These are phyloP conservation scores for Fragilaria crotonensis DNA, from an alignment of 108 stramenopile species.

Conservation along the genomic window DNA sequence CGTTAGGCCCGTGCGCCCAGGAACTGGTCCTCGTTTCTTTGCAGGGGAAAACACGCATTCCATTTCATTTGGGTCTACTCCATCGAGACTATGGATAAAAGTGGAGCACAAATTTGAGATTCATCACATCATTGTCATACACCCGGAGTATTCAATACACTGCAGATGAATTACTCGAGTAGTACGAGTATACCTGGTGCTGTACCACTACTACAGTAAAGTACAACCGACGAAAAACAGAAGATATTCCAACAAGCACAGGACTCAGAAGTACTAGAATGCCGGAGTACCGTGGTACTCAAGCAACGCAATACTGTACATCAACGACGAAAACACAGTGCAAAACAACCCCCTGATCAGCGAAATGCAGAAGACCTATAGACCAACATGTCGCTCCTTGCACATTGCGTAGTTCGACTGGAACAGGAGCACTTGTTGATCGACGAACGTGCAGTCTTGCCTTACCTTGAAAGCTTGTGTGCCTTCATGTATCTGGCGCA, in stretches of 20 bases:
- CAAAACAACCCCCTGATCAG: background rate
- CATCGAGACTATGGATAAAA: constrained; percentile 30
- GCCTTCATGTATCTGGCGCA: constrained; percentile 70
- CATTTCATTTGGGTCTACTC: constrained; percentile 29
- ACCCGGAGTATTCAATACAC: background rate
- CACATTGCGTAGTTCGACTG: too few species aligned
- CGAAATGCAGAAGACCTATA: background rate
- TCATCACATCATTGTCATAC: background rate
- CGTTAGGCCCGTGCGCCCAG: constrained; percentile 35
- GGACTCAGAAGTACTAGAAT: too few species aligned
- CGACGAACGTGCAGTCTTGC: background rate
- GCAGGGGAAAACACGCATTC: constrained; percentile 75
- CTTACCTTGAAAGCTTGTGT: constrained; percentile 58
- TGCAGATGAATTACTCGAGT: background rate
- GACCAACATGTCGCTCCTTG: background rate
- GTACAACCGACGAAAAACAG: background rate
- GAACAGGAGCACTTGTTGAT: too few species aligned
- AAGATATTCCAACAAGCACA: too few species aligned
- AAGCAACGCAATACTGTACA: background rate
- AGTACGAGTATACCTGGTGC: background rate
- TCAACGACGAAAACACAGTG: background rate
- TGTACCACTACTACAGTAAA: background rate
- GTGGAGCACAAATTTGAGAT: background rate
- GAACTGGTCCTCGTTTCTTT: constrained; percentile 74
- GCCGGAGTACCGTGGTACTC: too few species aligned